Evolutionary conservation across 495 filamentous ascomycete genomes (phyloP), one percentile per base, ranked within the genome.

Genomic region (Cenococcum geophilum): DNA sequence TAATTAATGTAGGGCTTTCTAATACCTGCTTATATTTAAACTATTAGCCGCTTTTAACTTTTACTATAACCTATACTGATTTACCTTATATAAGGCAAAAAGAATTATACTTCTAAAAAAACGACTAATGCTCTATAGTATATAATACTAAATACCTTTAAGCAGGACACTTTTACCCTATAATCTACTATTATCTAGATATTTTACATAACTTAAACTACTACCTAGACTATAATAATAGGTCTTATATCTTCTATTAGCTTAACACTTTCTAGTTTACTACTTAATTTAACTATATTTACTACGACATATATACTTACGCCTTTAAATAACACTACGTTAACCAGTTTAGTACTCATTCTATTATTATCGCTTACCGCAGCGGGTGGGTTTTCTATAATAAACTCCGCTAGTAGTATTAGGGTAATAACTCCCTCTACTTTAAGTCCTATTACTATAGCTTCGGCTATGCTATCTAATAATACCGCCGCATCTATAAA

Each of bases 1-100:
- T 20, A 23, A 52, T 52, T 23, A 20, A 52, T 16, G 25, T 6
- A 1, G 49, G 21, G 21, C 49, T 52, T 25, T 52, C 47, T 4
- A 58, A 5, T 10, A 54, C 60, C 36, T 63, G 60, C 51, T 23
- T 21, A 10, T 63, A 54, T n/a, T 21, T 47, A 14, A 25, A 42
- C 27, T 42, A 58, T 52, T 45, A 51, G 5, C 60, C 60, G 10
- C 57, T 55, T 0, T 37, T n/a, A 20, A 58, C 60, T 12, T 21
- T 51, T 16, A 58, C 60, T 32, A 53, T 9, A 34, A 58, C 34
- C 18, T 32, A 53, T 35, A 58, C 55, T n/a, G 60, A 27, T 4
- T 45, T 55, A 23, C 14, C 54, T 20, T 14, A 8, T 32, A 54
- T 63, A 36, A 58, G 60, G 51, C 1, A 11, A 8, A 47, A 21